These are phyloP conservation scores for Pilatotrama ljubarskyi DNA, from an alignment of 768 basidiomycete species.

Conservation along the genomic window DNA sequence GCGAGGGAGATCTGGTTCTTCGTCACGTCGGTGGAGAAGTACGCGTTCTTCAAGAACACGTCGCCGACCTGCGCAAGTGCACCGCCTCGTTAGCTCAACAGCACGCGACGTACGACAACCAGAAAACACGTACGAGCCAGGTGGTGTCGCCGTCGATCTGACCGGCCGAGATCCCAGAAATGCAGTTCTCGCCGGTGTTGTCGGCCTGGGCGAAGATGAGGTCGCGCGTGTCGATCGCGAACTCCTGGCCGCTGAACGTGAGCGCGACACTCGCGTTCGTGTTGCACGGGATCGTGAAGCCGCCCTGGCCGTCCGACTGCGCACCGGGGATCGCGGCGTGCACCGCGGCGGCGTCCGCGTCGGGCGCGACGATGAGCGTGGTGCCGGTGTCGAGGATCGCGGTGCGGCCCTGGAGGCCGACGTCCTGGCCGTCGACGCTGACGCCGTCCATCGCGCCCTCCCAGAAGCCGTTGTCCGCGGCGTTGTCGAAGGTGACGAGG, in stretches of 20 bases:
- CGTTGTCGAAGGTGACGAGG: slow-evolving; percentile 59
- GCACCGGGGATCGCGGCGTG: slow-evolving; percentile 60
- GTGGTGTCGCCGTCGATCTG: slow-evolving; percentile 56
- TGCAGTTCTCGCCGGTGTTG: slow-evolving; percentile 56
- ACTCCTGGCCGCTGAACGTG: slow-evolving; percentile 56
- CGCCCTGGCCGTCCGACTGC: slow-evolving; percentile 45
- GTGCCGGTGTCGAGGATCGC: slow-evolving; percentile 62
- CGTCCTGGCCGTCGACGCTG: slow-evolving; percentile 55
- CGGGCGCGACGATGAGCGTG: slow-evolving; percentile 44
- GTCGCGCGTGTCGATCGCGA: slow-evolving; percentile 67
- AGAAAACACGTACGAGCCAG: slow-evolving; percentile 63
- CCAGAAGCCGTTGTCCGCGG: slow-evolving; percentile 76
- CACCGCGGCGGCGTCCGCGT: slow-evolving; percentile 52
- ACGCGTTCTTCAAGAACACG: slow-evolving; percentile 77
- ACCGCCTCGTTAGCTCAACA: neutral
- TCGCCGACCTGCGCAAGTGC: slow-evolving; percentile 52
- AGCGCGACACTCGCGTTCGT: slow-evolving; percentile 53
- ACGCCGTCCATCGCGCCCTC: slow-evolving; percentile 63
- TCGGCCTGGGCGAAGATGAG: slow-evolving; percentile 56
- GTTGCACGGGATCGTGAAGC: slow-evolving; percentile 68
- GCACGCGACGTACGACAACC: neutral
- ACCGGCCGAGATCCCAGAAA: slow-evolving; percentile 69
- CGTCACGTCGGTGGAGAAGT: slow-evolving; percentile 62
- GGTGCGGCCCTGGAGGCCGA: slow-evolving; percentile 58
- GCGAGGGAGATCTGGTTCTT: slow-evolving; percentile 64